Base-by-base conservation (phyloP, 2,329 filamentous ascomycete genomes). In the Huntiella decipiens region DNA sequence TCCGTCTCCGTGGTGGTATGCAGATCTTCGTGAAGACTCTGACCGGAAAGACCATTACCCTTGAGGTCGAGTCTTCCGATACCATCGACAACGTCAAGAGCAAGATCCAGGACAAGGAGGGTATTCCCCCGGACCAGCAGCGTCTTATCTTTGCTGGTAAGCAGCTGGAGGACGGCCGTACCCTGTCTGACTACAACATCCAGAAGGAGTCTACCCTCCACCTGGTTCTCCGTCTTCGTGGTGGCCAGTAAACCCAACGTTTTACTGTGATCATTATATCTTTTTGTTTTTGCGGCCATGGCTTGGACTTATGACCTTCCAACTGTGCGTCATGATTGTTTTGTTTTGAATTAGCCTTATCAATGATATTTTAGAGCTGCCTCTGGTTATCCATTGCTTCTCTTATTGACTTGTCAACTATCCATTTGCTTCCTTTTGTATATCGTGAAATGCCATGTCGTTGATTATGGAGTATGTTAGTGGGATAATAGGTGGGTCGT, bases 71-170 rank as follows among this genome's bases (percentile, higher is more conserved):
- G 60, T 85, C 79, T 0, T 83, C 77, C 4, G 85, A 93, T 57
- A 93, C 85, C 0, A 93, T 93, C 58, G 85, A 94, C 66, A 93
- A 93, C 53, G 87, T 95, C 1, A 94, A 94, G 69, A 73, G 68
- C 4, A 94, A 95, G 73, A 95, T 95, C 22, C 82, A 88, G 56
- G 82, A 88, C 54, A 88, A 88, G 73, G 82, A 88, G 64, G 87
- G 87, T 17, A 94, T 95, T 46, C 87, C 87, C 1, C 87, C 87
- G 2, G 87, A 94, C 63, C 87, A 94, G 63, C 87, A 94, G 65
- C 85, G 87, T 56, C 67, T 94, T 10, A 93, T 94, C 59, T 93
- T 93, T 52, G 85, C 86, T 41, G 86, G 86, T 50, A 94, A 94
- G 74, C 85, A 94, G 63, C 66, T 94, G 1, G 85, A 94, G 61